Percentiles rank a stretch among this genome's conserved stretches.
Evolutionary conservation across 1,284 basidiomycete species (phyloP).

Genomic region (Melampsora americana): DNA sequence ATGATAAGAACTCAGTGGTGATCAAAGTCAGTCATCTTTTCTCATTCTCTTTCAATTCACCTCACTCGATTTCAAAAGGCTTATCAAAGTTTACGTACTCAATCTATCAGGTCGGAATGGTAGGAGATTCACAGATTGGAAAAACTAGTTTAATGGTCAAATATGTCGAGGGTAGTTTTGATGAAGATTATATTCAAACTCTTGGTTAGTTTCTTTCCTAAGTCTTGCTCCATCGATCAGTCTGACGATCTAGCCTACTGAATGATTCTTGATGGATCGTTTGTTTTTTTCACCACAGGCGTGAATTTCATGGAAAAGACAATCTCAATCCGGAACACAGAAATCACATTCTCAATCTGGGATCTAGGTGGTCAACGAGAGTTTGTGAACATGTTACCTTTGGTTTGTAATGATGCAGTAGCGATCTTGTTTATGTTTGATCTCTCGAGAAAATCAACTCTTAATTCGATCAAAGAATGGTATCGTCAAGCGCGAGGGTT

Average conservation of each 20-base stretch:
- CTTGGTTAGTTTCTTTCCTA: conserved; percentile 56
- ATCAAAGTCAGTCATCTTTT: conserved; percentile 23
- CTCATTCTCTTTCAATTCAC: background rate
- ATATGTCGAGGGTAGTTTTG: conserved; percentile 92
- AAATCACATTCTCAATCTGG: conserved; percentile 99
- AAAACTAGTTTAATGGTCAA: conserved; percentile 98
- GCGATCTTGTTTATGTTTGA: conserved; percentile 99
- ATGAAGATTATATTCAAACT: conserved; percentile 98
- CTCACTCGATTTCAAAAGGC: background rate
- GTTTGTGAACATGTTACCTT: conserved; percentile 96
- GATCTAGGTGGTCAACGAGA: conserved; percentile 95
- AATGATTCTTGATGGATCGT: too few species aligned
- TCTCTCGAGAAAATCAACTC: conserved; percentile 87
- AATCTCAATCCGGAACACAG: conserved; percentile 91
- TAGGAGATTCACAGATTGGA: conserved; percentile 96
- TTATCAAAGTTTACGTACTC: background rate
- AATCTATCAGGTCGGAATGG: conserved; percentile 99
- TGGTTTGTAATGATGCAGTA: conserved; percentile 96
- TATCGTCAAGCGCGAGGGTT: conserved; percentile 96
- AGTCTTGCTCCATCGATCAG: background rate
- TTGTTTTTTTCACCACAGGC: conserved; percentile 59
- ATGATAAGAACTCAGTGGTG: conserved; percentile 44
- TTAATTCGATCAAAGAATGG: conserved; percentile 99
- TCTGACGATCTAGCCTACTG: too few species aligned
- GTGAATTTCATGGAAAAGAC: conserved; percentile 99